Base-by-base conservation (phyloP, 1,139 yeast species). In the Geotrichum bryndzae region DNA sequence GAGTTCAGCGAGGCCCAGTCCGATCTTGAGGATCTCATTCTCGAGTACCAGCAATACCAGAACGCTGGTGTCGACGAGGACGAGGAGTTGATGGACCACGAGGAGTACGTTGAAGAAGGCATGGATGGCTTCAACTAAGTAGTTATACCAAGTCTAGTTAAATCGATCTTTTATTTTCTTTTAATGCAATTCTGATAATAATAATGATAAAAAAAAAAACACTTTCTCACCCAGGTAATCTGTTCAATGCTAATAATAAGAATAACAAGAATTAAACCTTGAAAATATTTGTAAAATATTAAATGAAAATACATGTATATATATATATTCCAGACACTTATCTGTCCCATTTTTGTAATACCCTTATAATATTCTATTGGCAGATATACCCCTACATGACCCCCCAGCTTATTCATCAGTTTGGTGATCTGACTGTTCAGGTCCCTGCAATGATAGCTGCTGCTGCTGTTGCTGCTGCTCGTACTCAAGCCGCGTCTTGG, bases 1-100 rank as follows among this genome's bases (percentile, higher is more conserved):
- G 81, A 78, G 70, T 79, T 78, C 70, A 75, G 77, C 50, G 82
- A 79, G 68, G 81, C 81, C 25, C 77, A 77, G 65, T 72, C 78
- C 59, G 78, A 78, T 68, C 69, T 78, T 67, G 72, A 72, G 61
- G 81, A 78, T 62, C 70, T 78, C 53, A 77, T 79, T 51, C 67
- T 69, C 57, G 81, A 78, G 68, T 78, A 78, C 69, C 78, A 76
- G 69, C 81, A 79, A 69, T 77, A 78, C 71, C 80, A 78, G 70
- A 73, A 76, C 57, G 81, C 79, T 13, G 68, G 75, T 50, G 72
- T 70, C 33, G 78, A 74, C 56, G 81, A 77, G 54, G 52, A 54
- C 18, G 61, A 59, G 7, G 79, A 73, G 41, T 72, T 68, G 58
- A 72, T 69, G 57, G 73, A 69, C 53, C 55, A 54, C 18, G 76